phyloP scores from a whole-genome alignment of 169 alveolate species.

The Eimeria necatrix region DNA sequence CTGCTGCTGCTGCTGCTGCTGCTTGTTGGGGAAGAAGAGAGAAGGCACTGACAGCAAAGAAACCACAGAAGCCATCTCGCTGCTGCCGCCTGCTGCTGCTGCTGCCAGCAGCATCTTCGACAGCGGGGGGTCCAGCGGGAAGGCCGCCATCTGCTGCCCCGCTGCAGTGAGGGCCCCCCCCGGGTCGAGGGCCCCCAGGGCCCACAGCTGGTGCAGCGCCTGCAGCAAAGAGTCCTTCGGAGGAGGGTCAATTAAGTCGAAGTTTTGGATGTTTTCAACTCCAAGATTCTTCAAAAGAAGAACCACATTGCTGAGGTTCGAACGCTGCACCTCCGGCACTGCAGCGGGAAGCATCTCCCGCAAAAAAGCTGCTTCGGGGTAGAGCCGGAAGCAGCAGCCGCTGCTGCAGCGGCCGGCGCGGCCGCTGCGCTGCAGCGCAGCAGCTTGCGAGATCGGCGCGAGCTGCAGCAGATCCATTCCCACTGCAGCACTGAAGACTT shows the following conservation, averaged over 20 bases:
- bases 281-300: conserved; percentile 98
- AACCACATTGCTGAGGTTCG: conserved; percentile 99
- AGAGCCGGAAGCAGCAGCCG: conserved; percentile 99
- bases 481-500: conserved; percentile 99
- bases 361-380: conserved; percentile 97
- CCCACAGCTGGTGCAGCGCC: conserved; percentile 96
- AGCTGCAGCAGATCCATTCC: conserved; percentile 99
- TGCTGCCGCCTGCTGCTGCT: conserved; percentile 94
- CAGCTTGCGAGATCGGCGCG: conserved; percentile 99
- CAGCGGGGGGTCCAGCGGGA: conserved; percentile 99
- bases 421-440: conserved; percentile 99
- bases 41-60: conserved; percentile 98
- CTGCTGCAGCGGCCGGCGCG: conserved; percentile 99
- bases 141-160: conserved; percentile 98
- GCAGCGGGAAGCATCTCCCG: conserved; percentile 98
- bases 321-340: conserved; percentile 99
- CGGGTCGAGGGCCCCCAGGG: conserved; percentile 92
- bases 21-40: conserved; percentile 99
- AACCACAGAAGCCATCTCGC: conserved; percentile 98
- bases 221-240: conserved; percentile 86
- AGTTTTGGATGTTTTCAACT: conserved; percentile 95
- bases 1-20: conserved; percentile 97
- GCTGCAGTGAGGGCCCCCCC: conserved; percentile 91
- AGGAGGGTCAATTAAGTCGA: conserved; percentile 99
- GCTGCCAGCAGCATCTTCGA: conserved; percentile 97